Base-by-base conservation (phyloP, 768 basidiomycete species). In the Sistotremastrum suecicum region DNA sequence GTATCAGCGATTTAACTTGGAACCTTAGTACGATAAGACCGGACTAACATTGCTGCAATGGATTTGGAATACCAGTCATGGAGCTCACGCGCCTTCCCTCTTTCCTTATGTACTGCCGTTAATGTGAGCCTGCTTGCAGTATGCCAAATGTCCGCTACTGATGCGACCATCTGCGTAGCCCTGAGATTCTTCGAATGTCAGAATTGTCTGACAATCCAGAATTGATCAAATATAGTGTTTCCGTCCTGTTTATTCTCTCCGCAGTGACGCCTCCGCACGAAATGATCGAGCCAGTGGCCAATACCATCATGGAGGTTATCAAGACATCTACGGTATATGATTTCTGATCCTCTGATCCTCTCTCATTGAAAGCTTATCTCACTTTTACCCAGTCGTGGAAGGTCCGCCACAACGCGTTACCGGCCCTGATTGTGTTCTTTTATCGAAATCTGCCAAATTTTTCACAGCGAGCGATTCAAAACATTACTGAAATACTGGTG, bases 351-450 rank as follows among this genome's bases (percentile, higher is more conserved):
- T 9, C 50, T 38, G 41, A 37, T 33, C 48, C 29, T 20, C 35
- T 29, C 20, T 45, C 44, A 34, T 8, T n/a, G 32, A 35, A 33
- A 35, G 42, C 48, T 42, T 37, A 51, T 39, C 37, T 12, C 12
- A 20, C 39, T 20, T 46, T 39, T 28, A 31, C 9, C 8, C 47
- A 90, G 87, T 89, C 86, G 5, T 95, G 90, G 90, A 75, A 86
- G 45, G 88, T 91, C 55, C 80, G 88, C 3, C 68, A 89, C 34
- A 83, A 90, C 62, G 81, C 84, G 20, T 65, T 94, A 48, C 90
- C 90, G n/a, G 79, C 84, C 31, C 63, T 95, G 50, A 80, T 87
- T 32, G 80, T 90, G 34, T 87, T 92, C 62, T 92, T 89, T 68
- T 92, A 90, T 62, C 76, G 89, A 41, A 90, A 92, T 58, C 71